Evolutionary conservation across 2,329 filamentous ascomycete genomes (phyloP), one percentile per base, ranked within the genome.

Genomic region (Magnaporthales sp.): DNA sequence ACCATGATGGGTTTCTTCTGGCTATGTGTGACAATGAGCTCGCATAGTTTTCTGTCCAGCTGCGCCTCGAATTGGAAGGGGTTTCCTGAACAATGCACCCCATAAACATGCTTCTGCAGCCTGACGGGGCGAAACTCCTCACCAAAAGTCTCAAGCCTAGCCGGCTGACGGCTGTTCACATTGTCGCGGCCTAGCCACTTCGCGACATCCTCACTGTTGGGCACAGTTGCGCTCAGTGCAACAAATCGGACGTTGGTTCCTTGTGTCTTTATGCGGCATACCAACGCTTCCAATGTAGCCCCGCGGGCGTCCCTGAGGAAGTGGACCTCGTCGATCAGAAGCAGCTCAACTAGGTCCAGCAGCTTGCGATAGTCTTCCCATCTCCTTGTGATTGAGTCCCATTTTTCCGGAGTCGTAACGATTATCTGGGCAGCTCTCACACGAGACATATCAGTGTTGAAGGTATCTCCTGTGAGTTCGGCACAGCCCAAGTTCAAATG

Each of bases 281-380:
- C 90, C 2, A 96, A 89, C 4, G 90, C 90, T 74, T 96, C 92
- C 0, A 96, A 81, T 0, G 90, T 93, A 13, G 92, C 91, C 19
- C 92, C 92, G 27, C 92, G 87, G 3, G 83, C 78, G 71, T 95
- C 91, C 72, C 92, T 94, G 66, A 96, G 81, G 46, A 95, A 92
- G 70, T 96, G 92, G 0, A 96, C 91, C 73, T 96, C 92, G 71
- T 96, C 92, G 67, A 96, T 93, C 24, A 96, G 82, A 69, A 95
- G 92, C 0, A 96, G 79, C 68, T 89, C 91, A 62, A 96, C 86
- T 69, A 93, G 81, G 67, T 89, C 85, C 76, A 96, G 86, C 22
- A 96, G 79, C 69, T 83, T 90, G 65, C 84, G 83, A 72, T 96
- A 90, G 71, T 96, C 92, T 71, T 89, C 87, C 92, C 92, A 96